Percentiles rank a stretch among this genome's conserved stretches.
phyloP scores from a whole-genome alignment of 345 rosid species.

The Salix viminalis region DNA sequence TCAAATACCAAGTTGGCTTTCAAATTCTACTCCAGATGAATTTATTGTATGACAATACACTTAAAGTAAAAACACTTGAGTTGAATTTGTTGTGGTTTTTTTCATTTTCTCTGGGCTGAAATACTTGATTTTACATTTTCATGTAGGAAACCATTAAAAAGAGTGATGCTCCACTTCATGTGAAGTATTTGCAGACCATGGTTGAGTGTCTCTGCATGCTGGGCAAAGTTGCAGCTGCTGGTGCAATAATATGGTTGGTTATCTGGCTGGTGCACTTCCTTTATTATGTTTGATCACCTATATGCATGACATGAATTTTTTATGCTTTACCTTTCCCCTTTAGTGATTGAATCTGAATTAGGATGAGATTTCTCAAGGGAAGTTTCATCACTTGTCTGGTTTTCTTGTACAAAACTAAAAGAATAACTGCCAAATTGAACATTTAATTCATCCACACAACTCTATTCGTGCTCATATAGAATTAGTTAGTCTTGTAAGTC shows the following conservation, averaged over 20 bases:
- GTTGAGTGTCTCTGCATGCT: slow-evolving; percentile 97
- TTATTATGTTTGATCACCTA: background rate
- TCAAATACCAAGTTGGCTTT: slow-evolving; percentile 80
- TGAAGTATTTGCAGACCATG: slow-evolving; percentile 93
- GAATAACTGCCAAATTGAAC: background rate
- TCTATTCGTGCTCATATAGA: background rate
- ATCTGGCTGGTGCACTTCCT: slow-evolving; percentile 13
- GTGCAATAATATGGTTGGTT: slow-evolving; percentile 92
- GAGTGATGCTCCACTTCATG: slow-evolving; percentile 80
- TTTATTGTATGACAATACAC: slow-evolving; percentile 55
- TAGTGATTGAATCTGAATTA: background rate
- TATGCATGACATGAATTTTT: background rate
- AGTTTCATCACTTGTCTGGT: background rate
- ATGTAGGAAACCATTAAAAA: slow-evolving; percentile 79
- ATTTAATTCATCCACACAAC: background rate
- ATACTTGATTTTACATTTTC: slow-evolving; percentile 7
- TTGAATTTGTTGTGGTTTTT: slow-evolving; percentile 9
- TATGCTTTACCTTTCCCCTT: background rate
- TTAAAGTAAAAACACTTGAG: slow-evolving; percentile 12
- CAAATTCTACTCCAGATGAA: slow-evolving; percentile 87
- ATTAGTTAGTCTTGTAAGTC: background rate
- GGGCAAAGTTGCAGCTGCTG: slow-evolving; percentile 96
- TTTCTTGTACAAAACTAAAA: background rate
- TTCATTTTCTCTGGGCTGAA: slow-evolving; percentile 23
- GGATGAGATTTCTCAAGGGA: background rate